Base-by-base conservation (phyloP, 2,329 filamentous ascomycete genomes). In the Paecilomyces variotii region DNA sequence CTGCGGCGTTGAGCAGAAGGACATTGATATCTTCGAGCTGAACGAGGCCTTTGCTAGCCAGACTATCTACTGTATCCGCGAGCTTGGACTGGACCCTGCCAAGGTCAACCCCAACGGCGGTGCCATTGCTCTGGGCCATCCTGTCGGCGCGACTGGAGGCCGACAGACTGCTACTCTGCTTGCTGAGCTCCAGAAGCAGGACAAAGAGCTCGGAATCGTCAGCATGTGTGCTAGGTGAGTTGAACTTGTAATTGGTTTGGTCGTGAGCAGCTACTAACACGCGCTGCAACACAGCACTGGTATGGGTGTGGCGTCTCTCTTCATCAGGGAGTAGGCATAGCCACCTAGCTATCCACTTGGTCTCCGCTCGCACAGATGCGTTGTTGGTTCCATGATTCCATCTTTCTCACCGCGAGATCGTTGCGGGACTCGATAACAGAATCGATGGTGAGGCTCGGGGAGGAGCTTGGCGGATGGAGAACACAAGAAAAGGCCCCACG, bases 31-130 rank as follows among this genome's bases (percentile, higher is more conserved):
- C 19, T 80, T 96, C 64, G 92, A 97, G 81, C 75, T 97, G 70
- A 97, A 97, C 79, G 92, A 97, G 82, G 92, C 92, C 0, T 97
- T 97, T 70, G 92, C 91, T 11, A 93, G 88, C 61, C 96, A 97
- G 91, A 91, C 89, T 4, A 90, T 96, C 53, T 96, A 96, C 82
- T 94, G 90, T 77, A 79, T 87, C 58, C 82, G 90, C 67, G 83
- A 94, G 76, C 62, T 78, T 0, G 65, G 82, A 70, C 54, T 84
- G 72, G 82, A 86, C 64, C 75, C 82, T 53, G 84, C 83, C 10
- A 86, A 82, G 74, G 87, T 96, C 19, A 97, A 96, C 74, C 90
- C 90, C 0, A 89, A 93, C 60, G 91, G 91, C 55, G 91, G 91
- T n/a, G 91, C 91, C 1, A 96, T 96, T 73, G 91, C 91, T 5